Base-by-base conservation (phyloP, 805 yeast genomes). In the Wickerhamiella kurtzmanii region DNA sequence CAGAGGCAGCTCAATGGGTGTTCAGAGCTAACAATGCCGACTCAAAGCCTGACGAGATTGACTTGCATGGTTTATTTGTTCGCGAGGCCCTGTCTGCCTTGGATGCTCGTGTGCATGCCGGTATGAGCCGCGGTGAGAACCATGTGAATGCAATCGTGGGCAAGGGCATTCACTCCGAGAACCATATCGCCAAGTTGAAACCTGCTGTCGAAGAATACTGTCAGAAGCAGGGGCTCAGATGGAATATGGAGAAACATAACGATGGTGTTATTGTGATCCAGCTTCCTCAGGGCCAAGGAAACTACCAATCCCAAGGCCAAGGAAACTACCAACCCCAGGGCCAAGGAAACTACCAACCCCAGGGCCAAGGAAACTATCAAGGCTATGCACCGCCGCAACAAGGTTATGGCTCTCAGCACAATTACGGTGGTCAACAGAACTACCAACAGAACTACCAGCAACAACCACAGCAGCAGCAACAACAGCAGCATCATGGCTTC, bases 141-240 rank as follows among this genome's bases (percentile, higher is more conserved):
- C 75, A 73, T 44, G 66, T 89, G 40, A 75, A 77, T 52, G 92
- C 86, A 9, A 88, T 89, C 61, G 96, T 87, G 8, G 97, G 97
- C 8, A 89, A 89, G 64, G 97, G 96, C 5, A 60, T 77, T 38
- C 97, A 88, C 61, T 84, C 95, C 1, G 70, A 73, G 45, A 70
- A 77, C 53, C 94, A 94, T 13, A 75, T 85, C 45, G 88, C 95
- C 38, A 88, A 87, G 63, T 65, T 89, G 55, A 83, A 81, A 62
- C 96, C 96, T 2, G 96, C 96, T 0, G 77, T 87, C 17, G 92
- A 85, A 58, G 73, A 76, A 44, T 64, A 85, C 59, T 86, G 96
- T 63, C 59, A 66, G 32, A 82, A 84, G 55, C 75, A 80, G 39
- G 67, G 75, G 21, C 71, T 88, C 53, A 72, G 64, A 22, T 75